Evolutionary conservation across 192 early-diverging fungal genomes (phyloP), one percentile per base, ranked within the genome.

Genomic region (Coemansia sp.): DNA sequence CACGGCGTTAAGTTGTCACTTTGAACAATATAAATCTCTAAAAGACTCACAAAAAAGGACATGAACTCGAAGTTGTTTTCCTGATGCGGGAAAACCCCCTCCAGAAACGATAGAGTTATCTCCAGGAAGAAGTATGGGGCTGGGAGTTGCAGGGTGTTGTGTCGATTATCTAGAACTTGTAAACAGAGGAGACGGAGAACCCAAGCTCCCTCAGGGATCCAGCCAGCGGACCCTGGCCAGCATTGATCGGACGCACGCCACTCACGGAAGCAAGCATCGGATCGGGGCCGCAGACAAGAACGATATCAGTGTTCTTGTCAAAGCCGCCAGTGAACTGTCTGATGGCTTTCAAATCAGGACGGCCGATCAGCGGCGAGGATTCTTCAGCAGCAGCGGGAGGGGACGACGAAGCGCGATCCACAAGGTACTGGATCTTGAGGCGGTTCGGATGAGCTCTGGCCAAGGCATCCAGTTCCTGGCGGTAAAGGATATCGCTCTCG

Each of bases 281-380:
- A 58, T 86, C 85, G 1, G 90, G 90, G 10, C 90, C 90, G 63
- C 87, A 89, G n/a, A 91, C 81, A 69, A 89, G 68, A 32, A 91
- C 76, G 44, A 84, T 65, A 38, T 76, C 79, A 18, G 61, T 69
- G 37, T 54, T 61, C 6, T 16, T 41, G 49, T 42, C 64, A 56
- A 65, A 91, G 39, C 76, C 86, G 64, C 1, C 13, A 19, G 54
- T 74, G 44, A 65, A 75, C 69, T 9, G 77, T 64, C 54, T 58
- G 57, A 67, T 79, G 71, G 16, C 67, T 40, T 38, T 3, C 6
- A 38, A 7, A 19, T 69, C 64, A 2, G 79, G 74, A 15, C 48
- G 32, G 0, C 65, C 77, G 21, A 72, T 64, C 6, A 41, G 40
- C 6, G 49, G 44, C 2, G 56, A 39, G 8, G 6, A 5, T 10